These are phyloP conservation scores for Pilasporangium apinafurcum DNA, from an alignment of 352 stramenopile species.

Conservation along the genomic window DNA sequence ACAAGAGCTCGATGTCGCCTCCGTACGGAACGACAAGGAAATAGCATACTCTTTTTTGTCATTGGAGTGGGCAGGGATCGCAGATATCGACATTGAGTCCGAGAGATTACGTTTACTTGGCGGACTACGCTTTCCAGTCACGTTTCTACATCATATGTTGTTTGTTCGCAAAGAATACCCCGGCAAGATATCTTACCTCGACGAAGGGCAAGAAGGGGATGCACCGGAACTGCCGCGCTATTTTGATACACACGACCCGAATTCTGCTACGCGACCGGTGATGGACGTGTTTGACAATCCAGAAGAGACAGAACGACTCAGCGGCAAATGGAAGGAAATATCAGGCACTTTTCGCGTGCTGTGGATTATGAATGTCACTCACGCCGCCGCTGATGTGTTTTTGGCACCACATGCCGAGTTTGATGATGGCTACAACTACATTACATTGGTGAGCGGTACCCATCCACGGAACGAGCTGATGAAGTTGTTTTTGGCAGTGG, in stretches of 20 bases:
- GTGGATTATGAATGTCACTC: slow-evolving; percentile 61
- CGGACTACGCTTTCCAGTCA: slow-evolving; percentile 54
- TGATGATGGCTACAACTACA: slow-evolving; percentile 65
- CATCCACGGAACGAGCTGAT: slow-evolving; percentile 26
- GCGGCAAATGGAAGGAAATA: slow-evolving; percentile 42
- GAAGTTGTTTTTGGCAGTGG: slow-evolving; percentile 40
- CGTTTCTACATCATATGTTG: slow-evolving; percentile 49
- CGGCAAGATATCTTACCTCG: slow-evolving; percentile 56
- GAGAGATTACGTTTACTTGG: slow-evolving; percentile 69
- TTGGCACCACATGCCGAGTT: slow-evolving; percentile 36
- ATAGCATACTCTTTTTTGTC: slow-evolving; percentile 77
- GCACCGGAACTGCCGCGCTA: slow-evolving; percentile 15
- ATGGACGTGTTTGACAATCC: slow-evolving; percentile 35
- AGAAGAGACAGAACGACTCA: not conserved
- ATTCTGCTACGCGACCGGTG: slow-evolving; percentile 17
- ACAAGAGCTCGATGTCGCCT: slow-evolving; percentile 64
- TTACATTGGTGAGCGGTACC: slow-evolving; percentile 36
- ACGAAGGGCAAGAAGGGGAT: slow-evolving; percentile 15
- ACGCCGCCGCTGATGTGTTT: slow-evolving; percentile 40
- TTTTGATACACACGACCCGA: slow-evolving; percentile 28
- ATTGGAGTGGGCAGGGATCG: slow-evolving; percentile 77
- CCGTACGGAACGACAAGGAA: slow-evolving; percentile 47
- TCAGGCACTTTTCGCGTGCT: slow-evolving; percentile 42
- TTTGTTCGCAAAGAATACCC: slow-evolving; percentile 43
- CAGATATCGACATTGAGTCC: slow-evolving; percentile 74